Base-by-base conservation (phyloP, 805 yeast genomes). In the Candida caryicola region DNA sequence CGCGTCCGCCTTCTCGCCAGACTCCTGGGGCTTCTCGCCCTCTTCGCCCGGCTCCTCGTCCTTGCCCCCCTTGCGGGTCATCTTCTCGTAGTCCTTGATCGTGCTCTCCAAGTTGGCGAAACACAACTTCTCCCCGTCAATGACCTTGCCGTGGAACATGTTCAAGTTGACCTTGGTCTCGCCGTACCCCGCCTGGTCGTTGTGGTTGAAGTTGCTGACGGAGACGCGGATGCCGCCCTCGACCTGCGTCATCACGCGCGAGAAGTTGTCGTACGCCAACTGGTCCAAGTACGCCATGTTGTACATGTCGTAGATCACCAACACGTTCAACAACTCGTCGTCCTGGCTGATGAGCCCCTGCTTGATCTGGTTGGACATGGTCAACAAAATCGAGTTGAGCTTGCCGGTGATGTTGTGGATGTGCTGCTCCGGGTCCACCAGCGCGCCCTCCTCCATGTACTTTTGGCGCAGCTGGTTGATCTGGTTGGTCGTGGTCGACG, bases 101-200 rank as follows among this genome's bases (percentile, higher is more conserved):
- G 81, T 79, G 37, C 80, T 78, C 21, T 88, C 96, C 50, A 91
- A 72, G 55, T 88, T 90, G 3, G 97, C 98, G 51, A 77, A 73
- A 29, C 95, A 84, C 42, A 93, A 74, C 59, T 93, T 91, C 52
- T 85, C 95, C 10, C 93, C 97, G 58, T 88, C 95, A 31, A 79
- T 75, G 1, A 79, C 52, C 46, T 84, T 83, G 6, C 97, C 97
- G 15, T 73, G 66, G 55, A 89, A 87, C 49, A 85, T 59, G 45
- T 83, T 82, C 51, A 91, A 73, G 34, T 77, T 76, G 21, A 74
- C 69, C 41, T 41, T 48, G 16, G 42, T 49, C 4, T 21, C 29
- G 1, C 15, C 12, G 29, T 15, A 9, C 17, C 29, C 21, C 4
- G 45, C 46, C 27, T 50, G 57, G 23, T 52, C 59, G 57, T 57